Evolutionary conservation across 352 stramenopile species (phyloP).

Genomic region (Phytophthora fragariaefolia): DNA sequence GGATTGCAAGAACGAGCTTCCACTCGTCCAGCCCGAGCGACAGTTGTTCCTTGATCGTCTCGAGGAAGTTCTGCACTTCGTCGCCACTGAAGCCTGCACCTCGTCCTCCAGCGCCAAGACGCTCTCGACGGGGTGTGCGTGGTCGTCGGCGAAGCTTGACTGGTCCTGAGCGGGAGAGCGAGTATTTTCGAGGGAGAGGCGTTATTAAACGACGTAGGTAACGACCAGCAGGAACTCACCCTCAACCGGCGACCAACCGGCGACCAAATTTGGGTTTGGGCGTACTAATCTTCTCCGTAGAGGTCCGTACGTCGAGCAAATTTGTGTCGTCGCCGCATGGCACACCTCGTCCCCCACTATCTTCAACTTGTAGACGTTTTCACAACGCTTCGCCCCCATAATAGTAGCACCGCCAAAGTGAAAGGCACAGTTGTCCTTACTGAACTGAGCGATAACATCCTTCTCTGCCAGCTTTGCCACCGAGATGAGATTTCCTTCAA

Average conservation of each 20-base stretch:
- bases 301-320: background rate
- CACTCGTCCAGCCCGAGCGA: constrained; percentile 3
- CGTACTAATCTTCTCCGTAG: constrained; percentile 10
- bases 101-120: background rate
- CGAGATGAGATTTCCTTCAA: too few species aligned
- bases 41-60: background rate
- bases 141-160: background rate
- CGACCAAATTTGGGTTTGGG: too few species aligned
- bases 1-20: constrained; percentile 1
- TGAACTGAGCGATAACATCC: constrained; percentile 18
- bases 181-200: background rate
- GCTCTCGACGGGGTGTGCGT: background rate
- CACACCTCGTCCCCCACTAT: constrained; percentile 25
- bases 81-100: background rate
- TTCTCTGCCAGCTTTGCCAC: constrained; percentile 26
- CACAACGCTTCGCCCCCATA: constrained; percentile 22
- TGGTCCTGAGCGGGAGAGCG: background rate
- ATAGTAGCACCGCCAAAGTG: constrained; percentile 7
- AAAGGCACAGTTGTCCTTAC: constrained; percentile 27
- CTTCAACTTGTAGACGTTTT: constrained; percentile 29
- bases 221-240: background rate
- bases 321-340: constrained; percentile 2
- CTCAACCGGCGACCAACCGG: background rate
- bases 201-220: background rate
- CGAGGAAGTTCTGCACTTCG: constrained; percentile 1